These are phyloP conservation scores for Tilletia indica DNA, from an alignment of 1,284 basidiomycete genomes.

Conservation along the genomic window DNA sequence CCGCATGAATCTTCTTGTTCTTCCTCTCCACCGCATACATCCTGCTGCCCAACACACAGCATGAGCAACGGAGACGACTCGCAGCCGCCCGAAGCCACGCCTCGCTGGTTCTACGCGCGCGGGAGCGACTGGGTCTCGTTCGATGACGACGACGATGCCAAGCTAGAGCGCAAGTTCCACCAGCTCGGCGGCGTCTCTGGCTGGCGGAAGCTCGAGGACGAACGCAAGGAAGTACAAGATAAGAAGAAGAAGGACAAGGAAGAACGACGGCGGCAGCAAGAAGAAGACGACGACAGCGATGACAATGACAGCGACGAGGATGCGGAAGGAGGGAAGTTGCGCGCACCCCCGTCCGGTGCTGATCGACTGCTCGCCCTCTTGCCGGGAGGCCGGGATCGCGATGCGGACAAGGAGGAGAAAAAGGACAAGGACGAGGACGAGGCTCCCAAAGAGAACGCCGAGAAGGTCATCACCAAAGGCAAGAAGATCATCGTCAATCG, in stretches of 20 bases:
- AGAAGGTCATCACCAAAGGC: constrained; percentile 13
- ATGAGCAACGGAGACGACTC: too few relatives aligned
- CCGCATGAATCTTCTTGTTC: too few relatives aligned
- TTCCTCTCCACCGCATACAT: too few relatives aligned
- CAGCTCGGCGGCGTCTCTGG: constrained; percentile 31
- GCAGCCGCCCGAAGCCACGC: too few relatives aligned
- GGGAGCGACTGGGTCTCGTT: constrained; percentile 47
- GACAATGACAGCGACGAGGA: background rate
- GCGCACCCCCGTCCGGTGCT: constrained; percentile 34
- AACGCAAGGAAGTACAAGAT: background rate
- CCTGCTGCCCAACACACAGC: too few relatives aligned
- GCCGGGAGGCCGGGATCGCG: background rate
- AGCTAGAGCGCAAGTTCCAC: constrained; percentile 39
- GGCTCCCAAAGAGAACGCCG: background rate
- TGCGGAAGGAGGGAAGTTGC: constrained; percentile 8
- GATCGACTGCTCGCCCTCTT: constrained; percentile 29
- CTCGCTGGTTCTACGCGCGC: constrained; percentile 50
- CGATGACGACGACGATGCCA: constrained; percentile 36
- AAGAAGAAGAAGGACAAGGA: background rate
- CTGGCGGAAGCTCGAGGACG: constrained; percentile 20
- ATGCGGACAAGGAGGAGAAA: background rate
- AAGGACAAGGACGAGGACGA: too few relatives aligned
- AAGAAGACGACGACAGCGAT: constrained; percentile 18
- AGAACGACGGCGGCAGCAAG: background rate
- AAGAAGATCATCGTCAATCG: constrained; percentile 35